Percentiles rank a stretch among this genome's conserved stretches.
These are phyloP conservation scores for Cenchrus americanus DNA, from an alignment of 176 grass and related monocot species.

Conservation along the genomic window DNA sequence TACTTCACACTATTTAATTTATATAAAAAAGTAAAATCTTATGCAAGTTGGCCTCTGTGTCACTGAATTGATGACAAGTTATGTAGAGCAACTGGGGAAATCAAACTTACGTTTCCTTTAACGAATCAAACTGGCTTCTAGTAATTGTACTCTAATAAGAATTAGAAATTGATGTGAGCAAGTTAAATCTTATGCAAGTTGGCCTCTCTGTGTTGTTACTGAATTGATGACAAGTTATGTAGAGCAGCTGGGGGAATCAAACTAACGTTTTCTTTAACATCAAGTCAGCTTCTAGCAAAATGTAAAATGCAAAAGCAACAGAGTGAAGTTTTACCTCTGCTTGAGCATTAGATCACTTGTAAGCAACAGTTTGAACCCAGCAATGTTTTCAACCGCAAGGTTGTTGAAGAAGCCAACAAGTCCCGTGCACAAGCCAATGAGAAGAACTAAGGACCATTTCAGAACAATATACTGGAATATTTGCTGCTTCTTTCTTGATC, in stretches of 20 bases:
- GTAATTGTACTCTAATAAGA: conserved; percentile 5
- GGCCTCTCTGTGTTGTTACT: background rate
- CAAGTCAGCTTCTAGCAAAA: background rate
- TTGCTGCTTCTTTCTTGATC: conserved; percentile 84
- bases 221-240: background rate
- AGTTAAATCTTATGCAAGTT: conserved; percentile 3
- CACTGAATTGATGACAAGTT: background rate
- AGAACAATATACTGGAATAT: conserved; percentile 94
- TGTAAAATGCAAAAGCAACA: conserved; percentile 17
- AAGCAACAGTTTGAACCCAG: conserved; percentile 84
- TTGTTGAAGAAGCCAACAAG: conserved; percentile 91
- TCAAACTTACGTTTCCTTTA: background rate
- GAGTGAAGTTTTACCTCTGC: conserved; percentile 65
- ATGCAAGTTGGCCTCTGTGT: background rate
- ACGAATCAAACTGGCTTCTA: background rate
- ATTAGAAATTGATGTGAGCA: conserved; percentile 27
- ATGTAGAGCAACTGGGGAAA: background rate
- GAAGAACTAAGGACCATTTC: conserved; percentile 86
- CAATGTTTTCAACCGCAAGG: conserved; percentile 94
- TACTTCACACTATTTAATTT: conserved; percentile 49
- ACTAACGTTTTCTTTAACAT: background rate
- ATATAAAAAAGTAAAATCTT: conserved; percentile 6
- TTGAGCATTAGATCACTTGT: conserved; percentile 85
- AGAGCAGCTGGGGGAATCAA: background rate
- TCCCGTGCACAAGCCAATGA: conserved; percentile 84